Percentiles rank a stretch among this genome's conserved stretches.
Conservation (phyloP, 495 filamentous ascomycete species). For the Rhypophila decipiens region DNA sequence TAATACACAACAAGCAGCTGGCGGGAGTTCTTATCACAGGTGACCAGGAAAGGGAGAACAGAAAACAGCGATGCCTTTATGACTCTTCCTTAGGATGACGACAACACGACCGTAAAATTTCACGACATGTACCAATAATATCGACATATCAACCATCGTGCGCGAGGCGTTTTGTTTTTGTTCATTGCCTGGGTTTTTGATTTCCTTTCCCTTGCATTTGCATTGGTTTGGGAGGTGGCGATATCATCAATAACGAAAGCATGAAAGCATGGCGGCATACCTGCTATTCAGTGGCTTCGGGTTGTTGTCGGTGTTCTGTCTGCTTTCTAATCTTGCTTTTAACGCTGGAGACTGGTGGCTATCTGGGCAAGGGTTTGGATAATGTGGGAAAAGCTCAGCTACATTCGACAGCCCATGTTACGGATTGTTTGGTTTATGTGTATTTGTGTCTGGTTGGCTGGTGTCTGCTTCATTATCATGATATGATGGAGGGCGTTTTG, state of each 20-base stretch:
- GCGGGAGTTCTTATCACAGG: constrained; percentile 18
- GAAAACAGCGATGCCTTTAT: neutral
- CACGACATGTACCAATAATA: constrained; percentile 1
- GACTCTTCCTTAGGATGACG: neutral
- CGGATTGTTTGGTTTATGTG: too few relatives aligned
- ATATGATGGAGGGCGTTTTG: too few relatives aligned
- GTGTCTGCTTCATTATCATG: too few relatives aligned
- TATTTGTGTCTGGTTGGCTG: too few relatives aligned
- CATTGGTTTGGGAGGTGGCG: neutral
- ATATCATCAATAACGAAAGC: neutral
- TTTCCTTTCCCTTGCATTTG: neutral
- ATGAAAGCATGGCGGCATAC: too few relatives aligned
- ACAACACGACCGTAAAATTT: neutral
- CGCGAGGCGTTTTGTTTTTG: neutral
- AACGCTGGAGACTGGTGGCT: too few relatives aligned
- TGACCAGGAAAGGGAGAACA: constrained; percentile 4
- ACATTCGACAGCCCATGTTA: too few relatives aligned
- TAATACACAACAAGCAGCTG: constrained; percentile 1
- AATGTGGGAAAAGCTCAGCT: too few relatives aligned
- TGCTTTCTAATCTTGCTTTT: too few relatives aligned
- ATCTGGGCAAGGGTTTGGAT: too few relatives aligned
- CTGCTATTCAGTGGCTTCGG: too few relatives aligned
- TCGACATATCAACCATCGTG: neutral
- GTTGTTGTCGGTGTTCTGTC: too few relatives aligned
- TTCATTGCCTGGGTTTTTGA: neutral